Percentiles rank a stretch among this genome's conserved stretches.
Conservation (phyloP, 306 rosid species). For the Morella rubra region DNA sequence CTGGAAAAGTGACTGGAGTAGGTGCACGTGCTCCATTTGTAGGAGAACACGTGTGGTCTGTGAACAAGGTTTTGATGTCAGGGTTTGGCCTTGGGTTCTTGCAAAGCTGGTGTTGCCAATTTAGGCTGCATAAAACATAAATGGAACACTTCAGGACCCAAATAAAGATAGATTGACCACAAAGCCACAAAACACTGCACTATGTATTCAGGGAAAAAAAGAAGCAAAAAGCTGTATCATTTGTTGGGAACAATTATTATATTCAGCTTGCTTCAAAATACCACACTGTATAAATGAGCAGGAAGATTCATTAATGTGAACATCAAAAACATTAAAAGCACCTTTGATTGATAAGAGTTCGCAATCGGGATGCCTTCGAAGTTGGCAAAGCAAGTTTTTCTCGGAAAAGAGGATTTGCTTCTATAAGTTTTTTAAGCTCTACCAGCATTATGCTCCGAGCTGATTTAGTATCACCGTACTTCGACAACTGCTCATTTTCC, state of each 20-base stretch:
- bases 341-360: slow-evolving; percentile 89
- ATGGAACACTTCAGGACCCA: slow-evolving; percentile 15
- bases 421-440: slow-evolving; percentile 78
- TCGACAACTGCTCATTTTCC: slow-evolving; percentile 82
- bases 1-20: slow-evolving; percentile 72
- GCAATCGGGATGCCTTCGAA: slow-evolving; percentile 65
- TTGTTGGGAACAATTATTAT: not conserved
- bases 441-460: slow-evolving; percentile 79
- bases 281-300: not conserved
- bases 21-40: slow-evolving; percentile 67
- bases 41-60: slow-evolving; percentile 69
- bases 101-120: slow-evolving; percentile 95
- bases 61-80: slow-evolving; percentile 75
- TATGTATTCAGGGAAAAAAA: not conserved
- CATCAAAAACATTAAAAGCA: slow-evolving; percentile 16
- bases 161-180: slow-evolving; percentile 14
- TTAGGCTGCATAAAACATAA: slow-evolving; percentile 59
- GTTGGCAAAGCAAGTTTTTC: slow-evolving; percentile 75
- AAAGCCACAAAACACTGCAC: slow-evolving; percentile 2
- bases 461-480: slow-evolving; percentile 78
- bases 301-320: not conserved
- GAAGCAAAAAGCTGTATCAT: not conserved
- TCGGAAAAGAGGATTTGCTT: slow-evolving; percentile 77
- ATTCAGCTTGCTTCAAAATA: not conserved
- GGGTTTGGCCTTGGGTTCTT: slow-evolving; percentile 76